These are phyloP conservation scores for Amniculicola lignicola DNA, from an alignment of 495 filamentous ascomycete species.

Conservation along the genomic window DNA sequence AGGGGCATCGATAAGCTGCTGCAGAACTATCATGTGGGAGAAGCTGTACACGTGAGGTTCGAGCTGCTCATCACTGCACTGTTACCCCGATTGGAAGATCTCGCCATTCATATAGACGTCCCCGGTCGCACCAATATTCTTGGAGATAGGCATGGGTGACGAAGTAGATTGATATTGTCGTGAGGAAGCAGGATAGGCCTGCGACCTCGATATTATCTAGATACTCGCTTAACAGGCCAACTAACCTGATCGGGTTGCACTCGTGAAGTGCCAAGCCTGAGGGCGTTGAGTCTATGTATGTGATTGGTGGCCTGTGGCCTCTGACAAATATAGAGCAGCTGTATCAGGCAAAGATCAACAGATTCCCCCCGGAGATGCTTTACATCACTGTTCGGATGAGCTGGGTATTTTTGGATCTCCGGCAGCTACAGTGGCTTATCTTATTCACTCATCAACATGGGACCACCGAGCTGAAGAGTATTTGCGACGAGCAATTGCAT, in stretches of 20 bases:
- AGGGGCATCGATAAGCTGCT: slow-evolving; percentile 28
- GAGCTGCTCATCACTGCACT: slow-evolving; percentile 42
- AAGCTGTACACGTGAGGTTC: slow-evolving; percentile 41
- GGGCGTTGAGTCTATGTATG: no score
- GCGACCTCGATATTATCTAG: no score
- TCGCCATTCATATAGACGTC: slow-evolving; percentile 32
- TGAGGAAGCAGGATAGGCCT: no score
- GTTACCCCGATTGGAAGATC: slow-evolving; percentile 23
- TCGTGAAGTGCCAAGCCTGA: no score
- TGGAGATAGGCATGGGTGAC: no score
- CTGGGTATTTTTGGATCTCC: slow-evolving; percentile 48
- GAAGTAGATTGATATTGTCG: no score
- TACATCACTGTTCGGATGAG: slow-evolving; percentile 42
- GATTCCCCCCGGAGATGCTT: slow-evolving; percentile 35
- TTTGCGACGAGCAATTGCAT: neutral
- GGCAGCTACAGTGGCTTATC: slow-evolving; percentile 47
- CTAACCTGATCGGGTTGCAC: no score
- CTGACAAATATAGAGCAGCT: no score
- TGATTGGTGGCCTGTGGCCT: no score
- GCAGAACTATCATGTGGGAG: slow-evolving; percentile 33
- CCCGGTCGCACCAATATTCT: slow-evolving; percentile 21
- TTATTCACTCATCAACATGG: slow-evolving; percentile 44
- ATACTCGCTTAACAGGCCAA: no score
- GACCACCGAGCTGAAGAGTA: slow-evolving; percentile 38
- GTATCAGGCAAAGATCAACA: slow-evolving; percentile 34